These are phyloP conservation scores for Cardamine occulta DNA, from an alignment of 345 rosid species.

Conservation along the genomic window DNA sequence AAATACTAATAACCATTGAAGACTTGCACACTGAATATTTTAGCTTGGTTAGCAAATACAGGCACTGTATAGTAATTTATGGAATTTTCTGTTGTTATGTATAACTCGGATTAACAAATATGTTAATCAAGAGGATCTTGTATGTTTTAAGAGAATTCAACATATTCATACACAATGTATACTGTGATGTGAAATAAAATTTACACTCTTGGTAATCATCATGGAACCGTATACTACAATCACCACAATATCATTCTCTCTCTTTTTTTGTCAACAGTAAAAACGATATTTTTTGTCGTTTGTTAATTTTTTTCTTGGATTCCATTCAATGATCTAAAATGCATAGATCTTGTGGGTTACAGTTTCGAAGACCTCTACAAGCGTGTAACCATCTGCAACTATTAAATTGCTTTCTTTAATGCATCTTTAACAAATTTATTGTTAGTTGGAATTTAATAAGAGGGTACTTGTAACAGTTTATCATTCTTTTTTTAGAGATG, in stretches of 20 bases:
- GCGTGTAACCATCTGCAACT: conserved; percentile 43
- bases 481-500: neutral
- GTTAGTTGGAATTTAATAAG: conserved; percentile 39
- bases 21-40: neutral
- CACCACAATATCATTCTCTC: neutral
- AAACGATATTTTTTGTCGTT: conserved; percentile 39
- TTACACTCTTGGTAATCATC: conserved; percentile 19
- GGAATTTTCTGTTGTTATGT: neutral
- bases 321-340: conserved; percentile 42
- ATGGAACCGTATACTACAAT: conserved; percentile 10
- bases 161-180: neutral
- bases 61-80: neutral
- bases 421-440: conserved; percentile 40
- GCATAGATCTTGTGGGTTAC: conserved; percentile 44
- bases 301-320: conserved; percentile 33
- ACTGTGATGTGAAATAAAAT: neutral
- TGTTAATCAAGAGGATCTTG: neutral
- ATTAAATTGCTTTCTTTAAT: conserved; percentile 45
- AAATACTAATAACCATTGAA: neutral
- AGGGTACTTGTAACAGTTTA: conserved; percentile 1
- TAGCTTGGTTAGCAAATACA: neutral
- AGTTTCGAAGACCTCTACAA: conserved; percentile 46
- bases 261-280: neutral
- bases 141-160: neutral
- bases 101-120: neutral